Evolutionary conservation across 2,329 filamentous ascomycete genomes (phyloP), one percentile per base, ranked within the genome.

Genomic region (Xylaria arbuscula): DNA sequence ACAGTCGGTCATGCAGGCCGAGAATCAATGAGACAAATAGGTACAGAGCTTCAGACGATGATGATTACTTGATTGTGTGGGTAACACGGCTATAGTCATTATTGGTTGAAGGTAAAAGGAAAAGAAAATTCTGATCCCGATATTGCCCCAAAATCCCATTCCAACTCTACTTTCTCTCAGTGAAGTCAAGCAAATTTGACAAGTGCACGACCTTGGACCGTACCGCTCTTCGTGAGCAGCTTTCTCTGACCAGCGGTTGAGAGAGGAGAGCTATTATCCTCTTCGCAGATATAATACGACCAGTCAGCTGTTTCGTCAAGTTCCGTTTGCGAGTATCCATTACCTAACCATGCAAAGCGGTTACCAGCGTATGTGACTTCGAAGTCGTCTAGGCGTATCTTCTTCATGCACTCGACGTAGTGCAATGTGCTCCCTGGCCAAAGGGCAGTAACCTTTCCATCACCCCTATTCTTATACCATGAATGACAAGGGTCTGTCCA

Each of bases 311-410:
- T 64, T 15, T 51, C 28, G 58, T 70, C 68, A 3, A 68, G 54
- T 28, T 70, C 68, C 2, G 68, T 68, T 47, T 68, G 68, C 7
- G 69, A 71, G 48, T 58, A 67, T 0, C 70, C 68, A 32, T 70
- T 72, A 4, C 70, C 70, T 3, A 70, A 42, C 70, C 68, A 70
- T 1, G 67, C 54, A 32, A 70, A 72, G 38, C 72, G 67, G 53
- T 73, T 72, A 13, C 68, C 55, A 13, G 47, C 48, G 32, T 73
- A 73, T 0, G 19, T 36, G 1, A 73, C 47, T 15, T 74, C 58
- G 36, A 70, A 76, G 36, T 75, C 74, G 34, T 76, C 72, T 24
- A 66, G 69, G 2, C 73, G 70, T n/a, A 73, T 65, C 6, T 73
- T 59, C 40, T 66, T 54, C 62, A 70, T 55, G 47, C 61, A 64